Evolutionary conservation across 495 filamentous ascomycete genomes (phyloP), one percentile per base, ranked within the genome.

Genomic region (Aspergillus avenaceus): DNA sequence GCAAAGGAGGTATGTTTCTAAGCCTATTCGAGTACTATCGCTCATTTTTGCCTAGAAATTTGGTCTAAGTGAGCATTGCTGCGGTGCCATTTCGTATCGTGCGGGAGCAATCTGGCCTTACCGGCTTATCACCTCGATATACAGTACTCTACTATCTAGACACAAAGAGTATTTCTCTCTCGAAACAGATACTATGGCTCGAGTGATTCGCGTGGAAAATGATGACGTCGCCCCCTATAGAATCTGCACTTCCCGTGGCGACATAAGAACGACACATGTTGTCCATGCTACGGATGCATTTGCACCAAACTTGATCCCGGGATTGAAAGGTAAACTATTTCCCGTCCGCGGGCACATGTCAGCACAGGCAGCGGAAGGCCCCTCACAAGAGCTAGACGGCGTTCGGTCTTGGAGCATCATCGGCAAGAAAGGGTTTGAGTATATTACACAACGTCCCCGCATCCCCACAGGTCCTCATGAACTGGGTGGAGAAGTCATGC

Each of bases 271-370:
- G 7, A 57, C 47, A 13, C 64, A 73, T 38, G 50, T 80, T 24
- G 50, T 82, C n/a, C 73, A 76, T 54, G 70, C 74, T 19, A 79
- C 73, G 21, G 78, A 80, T 45, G 77, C 59, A 26, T 71, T 70
- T 51, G 61, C 72, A 5, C 50, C 72, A 0, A 67, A 76, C 32
- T 66, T 79, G 12, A 56, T 79, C 19, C 71, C 76, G 1, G 66
- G 69, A 2, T 61, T 79, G 13, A 57, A 59, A 31, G 69, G 71
- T 2, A 70, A 64, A 34, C 28, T 80, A 19, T 69, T 74, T 12
- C 75, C 77, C 1, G 44, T 68, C 0, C 67, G 74, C 7, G 77
- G 72, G 0, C 71, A 76, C 32, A 80, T 80, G 75, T 65, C 67
- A 1, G 63, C 62, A 4, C 72, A 78, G 56, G 47, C 43, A 5